Evolutionary conservation across 2,329 filamentous ascomycete genomes (phyloP).

Genomic region (Neonectria punicea): DNA sequence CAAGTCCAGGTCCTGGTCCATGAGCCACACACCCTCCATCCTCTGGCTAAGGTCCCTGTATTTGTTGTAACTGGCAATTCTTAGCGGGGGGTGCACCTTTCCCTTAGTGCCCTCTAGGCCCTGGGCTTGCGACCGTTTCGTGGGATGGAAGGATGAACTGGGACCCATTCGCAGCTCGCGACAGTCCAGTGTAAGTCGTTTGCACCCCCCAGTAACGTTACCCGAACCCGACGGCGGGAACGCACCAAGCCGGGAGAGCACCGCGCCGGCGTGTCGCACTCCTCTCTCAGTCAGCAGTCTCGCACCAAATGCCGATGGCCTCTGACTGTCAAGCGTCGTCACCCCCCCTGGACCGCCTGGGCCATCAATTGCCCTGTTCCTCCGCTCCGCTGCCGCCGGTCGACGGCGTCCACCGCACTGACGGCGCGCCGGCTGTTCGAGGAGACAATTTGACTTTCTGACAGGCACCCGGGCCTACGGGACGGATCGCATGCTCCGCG

Average conservation of each 20-base stretch:
- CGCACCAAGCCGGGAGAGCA: conserved; percentile 7
- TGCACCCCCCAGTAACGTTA: background rate
- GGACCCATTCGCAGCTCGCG: no score
- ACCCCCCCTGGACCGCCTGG: conserved; percentile 13
- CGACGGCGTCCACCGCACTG: conserved; percentile 14
- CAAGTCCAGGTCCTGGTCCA: background rate
- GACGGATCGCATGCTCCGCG: conserved; percentile 24
- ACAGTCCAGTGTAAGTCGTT: background rate
- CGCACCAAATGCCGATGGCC: conserved; percentile 8
- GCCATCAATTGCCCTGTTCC: conserved; percentile 25
- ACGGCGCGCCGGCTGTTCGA: conserved; percentile 8
- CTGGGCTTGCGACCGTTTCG: conserved; percentile 1
- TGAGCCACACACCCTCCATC: background rate
- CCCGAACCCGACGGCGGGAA: conserved; percentile 3
- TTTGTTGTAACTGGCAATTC: background rate
- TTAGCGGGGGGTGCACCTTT: background rate
- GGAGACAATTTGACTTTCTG: conserved; percentile 17
- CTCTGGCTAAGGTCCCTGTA: background rate
- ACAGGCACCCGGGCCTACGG: conserved; percentile 18
- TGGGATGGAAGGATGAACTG: background rate
- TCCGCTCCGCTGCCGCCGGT: conserved; percentile 3
- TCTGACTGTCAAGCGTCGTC: background rate
- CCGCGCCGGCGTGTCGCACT: conserved; percentile 6
- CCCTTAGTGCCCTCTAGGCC: background rate
- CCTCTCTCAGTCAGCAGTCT: background rate